Evolutionary conservation across 2,329 filamentous ascomycete species (phyloP).

Genomic region (Alternaria viburni): DNA sequence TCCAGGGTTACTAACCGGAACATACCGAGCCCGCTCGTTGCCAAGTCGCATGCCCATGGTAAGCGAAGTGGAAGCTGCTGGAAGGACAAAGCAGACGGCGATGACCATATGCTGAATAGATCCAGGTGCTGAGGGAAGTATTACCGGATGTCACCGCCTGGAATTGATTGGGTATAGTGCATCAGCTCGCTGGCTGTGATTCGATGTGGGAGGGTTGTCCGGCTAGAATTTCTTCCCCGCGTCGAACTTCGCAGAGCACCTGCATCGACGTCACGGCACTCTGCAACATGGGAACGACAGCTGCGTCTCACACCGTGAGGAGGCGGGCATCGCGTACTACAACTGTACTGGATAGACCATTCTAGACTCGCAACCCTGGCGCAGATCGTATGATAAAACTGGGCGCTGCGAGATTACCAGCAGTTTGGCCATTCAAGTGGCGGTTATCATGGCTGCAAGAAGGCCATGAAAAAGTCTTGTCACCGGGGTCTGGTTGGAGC

Average conservation of each 20-base stretch:
- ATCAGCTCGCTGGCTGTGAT: neutral
- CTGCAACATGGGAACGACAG: conserved; percentile 1
- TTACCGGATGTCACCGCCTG: neutral
- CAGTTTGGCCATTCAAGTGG: neutral
- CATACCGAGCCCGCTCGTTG: neutral
- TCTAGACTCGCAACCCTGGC: neutral
- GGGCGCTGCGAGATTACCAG: neutral
- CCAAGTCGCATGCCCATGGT: neutral
- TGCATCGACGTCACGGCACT: conserved; percentile 1
- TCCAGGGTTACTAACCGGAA: neutral
- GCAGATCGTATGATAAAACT: neutral
- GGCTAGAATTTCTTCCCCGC: neutral
- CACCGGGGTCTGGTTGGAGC: neutral
- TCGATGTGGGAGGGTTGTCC: neutral
- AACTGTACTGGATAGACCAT: neutral
- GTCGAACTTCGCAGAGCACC: neutral
- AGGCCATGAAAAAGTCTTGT: neutral
- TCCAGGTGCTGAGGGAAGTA: neutral
- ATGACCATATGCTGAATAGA: neutral
- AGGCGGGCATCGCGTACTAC: neutral
- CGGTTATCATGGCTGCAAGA: conserved; percentile 1
- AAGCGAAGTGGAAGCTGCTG: neutral
- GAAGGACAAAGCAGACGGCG: neutral
- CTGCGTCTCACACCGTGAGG: conserved; percentile 1
- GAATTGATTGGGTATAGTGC: neutral